Evolutionary conservation across 108 stramenopile species (phyloP), one percentile per base, ranked within the genome.

Genomic region (Nitzschia sp.): DNA sequence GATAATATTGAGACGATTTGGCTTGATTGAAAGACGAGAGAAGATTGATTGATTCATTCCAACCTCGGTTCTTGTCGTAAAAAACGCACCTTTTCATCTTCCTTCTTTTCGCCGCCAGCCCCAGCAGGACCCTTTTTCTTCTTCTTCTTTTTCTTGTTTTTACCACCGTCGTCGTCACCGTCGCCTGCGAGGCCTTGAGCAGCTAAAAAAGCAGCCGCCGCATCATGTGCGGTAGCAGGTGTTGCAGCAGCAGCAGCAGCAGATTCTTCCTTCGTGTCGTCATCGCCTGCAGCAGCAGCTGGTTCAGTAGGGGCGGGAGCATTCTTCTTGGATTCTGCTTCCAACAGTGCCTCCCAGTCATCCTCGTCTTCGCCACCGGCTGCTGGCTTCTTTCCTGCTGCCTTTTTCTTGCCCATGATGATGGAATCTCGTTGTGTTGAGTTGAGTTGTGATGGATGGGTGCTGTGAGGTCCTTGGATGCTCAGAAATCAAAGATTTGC

Each of bases 81-180:
- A 2, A 63, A 30, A 55, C 77, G 31, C 22, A 75, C 73, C 82
- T 83, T 78, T 50, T 76, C 77, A 28, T 71, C 78, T 64, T 75
- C 74, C 25, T 73, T 81, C 45, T 65, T 78, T 63, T 68, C 85
- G 16, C 59, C 75, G 25, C 34, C 67, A n/a, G 58, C 58, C 0
- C 45, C 69, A 25, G 23, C 70, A 21, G 73, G 62, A 45, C 71
- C 78, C 27, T 71, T 71, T n/a, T 66, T 73, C 63, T 80, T 79
- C 65, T 92, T 93, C 71, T 90, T 96, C 71, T 96, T 96, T 73
- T 93, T 92, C 73, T 90, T 89, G 55, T 95, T 89, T 67, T 94
- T 89, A 35, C 85, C 82, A 9, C 64, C 67, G 11, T 66, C 90
- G 4, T 47, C 86, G 3, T 69, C 82, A 5, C 50, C 86, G 25